Base-by-base conservation (phyloP, 352 stramenopile genomes). In the Pythium angustatum region DNA sequence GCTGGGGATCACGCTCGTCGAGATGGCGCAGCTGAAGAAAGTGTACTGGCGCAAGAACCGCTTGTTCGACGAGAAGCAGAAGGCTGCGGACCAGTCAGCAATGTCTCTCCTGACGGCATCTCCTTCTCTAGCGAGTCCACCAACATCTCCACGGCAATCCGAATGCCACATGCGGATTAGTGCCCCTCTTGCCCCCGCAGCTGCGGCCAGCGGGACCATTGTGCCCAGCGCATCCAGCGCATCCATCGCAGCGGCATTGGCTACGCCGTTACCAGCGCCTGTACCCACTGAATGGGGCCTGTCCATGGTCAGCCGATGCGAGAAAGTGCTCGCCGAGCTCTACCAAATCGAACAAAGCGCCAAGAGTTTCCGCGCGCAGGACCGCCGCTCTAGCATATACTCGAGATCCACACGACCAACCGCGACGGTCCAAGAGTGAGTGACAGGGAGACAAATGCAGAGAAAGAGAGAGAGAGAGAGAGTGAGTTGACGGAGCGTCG, bases 11-110 rank as follows among this genome's bases (percentile, higher is more conserved):
- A 85, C 76, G 22, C 81, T 89, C 28, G 58, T 77, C 31, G 75
- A 89, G 45, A 86, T 89, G 69, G 71, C 72, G 6, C 65, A 70
- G 0, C 58, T 91, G 3, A 89, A 88, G 50, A 83, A 78, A 63
- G 62, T 86, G 47, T 81, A 76, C 64, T 76, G 75, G 41, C 69
- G 62, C 27, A 72, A 68, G 52, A 62, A 43, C 22, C 71, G 68
- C 2, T 34, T 76, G 1, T 28, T 75, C 6, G 52, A 70, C 12
- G 63, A 71, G 17, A 62, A 58, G 3, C 51, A 69, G 7, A 69
- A 52, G 36, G 5, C 67, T 17, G 45, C 33, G 30, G 22, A 26
- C 1, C 38, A 41, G 24, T 34, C 15, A 6, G 24, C 33, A 5
- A 47, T 58, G 50, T n/a, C 33, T 15, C 50, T 31, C 28, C n/a